Conservation (phyloP, 1,284 basidiomycete species). For the Sporisorium exsertum region DNA sequence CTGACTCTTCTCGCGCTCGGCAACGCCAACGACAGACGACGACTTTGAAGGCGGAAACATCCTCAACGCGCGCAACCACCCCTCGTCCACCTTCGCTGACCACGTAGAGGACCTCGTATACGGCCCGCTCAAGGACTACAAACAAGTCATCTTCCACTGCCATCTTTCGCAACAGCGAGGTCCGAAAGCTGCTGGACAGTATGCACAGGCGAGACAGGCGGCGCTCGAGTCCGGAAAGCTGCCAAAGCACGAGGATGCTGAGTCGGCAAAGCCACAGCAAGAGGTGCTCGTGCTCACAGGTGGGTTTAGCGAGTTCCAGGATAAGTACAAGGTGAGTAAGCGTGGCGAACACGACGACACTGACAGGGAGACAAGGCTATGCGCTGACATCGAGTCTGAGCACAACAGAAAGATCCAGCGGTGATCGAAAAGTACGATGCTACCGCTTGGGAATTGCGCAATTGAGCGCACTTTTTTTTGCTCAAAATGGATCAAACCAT, state of each 20-base stretch:
- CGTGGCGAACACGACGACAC: conserved; percentile 13
- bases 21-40: conserved; percentile 52
- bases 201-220: conserved; percentile 61
- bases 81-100: conserved; percentile 53
- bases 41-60: conserved; percentile 70
- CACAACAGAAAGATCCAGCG: conserved; percentile 41
- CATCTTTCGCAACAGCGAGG: conserved; percentile 68
- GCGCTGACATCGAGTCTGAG: conserved; percentile 11
- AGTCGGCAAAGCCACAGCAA: conserved; percentile 39
- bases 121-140: conserved; percentile 53
- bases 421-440: conserved; percentile 67
- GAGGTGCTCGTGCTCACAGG: conserved; percentile 68
- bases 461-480: no score
- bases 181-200: conserved; percentile 69
- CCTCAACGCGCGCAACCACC: conserved; percentile 60
- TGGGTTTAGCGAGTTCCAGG: conserved; percentile 67
- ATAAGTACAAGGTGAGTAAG: conserved; percentile 63
- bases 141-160: conserved; percentile 70
- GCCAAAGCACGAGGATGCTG: background rate
- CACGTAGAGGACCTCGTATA: conserved; percentile 60
- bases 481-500: no score
- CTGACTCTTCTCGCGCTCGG: background rate
- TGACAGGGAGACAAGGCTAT: conserved; percentile 7
- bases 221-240: conserved; percentile 33
- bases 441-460: conserved; percentile 59